Conservation (phyloP, 2,329 filamentous ascomycete species). For the Mycogone perniciosa region DNA sequence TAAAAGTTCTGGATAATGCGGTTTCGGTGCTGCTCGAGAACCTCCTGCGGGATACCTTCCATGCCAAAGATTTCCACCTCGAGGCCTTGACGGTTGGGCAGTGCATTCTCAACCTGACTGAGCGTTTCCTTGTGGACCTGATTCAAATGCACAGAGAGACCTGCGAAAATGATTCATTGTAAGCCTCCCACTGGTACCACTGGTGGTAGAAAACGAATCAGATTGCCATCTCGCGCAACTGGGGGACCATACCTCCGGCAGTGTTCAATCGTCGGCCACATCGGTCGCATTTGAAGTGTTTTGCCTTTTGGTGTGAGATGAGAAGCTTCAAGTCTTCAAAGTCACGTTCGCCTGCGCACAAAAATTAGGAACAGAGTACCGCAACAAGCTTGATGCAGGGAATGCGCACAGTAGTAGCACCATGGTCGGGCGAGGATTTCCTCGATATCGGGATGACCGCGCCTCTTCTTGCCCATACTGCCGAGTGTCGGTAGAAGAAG, state of each 20-base stretch:
- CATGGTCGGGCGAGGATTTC: slow-evolving; percentile 82
- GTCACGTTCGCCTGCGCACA: slow-evolving; percentile 68
- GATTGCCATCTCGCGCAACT: background rate
- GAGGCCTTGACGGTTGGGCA: slow-evolving; percentile 76
- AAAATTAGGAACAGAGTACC: background rate
- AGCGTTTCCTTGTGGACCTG: slow-evolving; percentile 97
- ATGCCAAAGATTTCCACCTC: slow-evolving; percentile 97
- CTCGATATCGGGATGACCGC: slow-evolving; percentile 77
- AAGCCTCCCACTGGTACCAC: background rate
- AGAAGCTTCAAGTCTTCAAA: slow-evolving; percentile 97
- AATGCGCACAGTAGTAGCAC: slow-evolving; percentile 84
- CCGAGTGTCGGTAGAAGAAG: background rate
- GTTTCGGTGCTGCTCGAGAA: slow-evolving; percentile 76
- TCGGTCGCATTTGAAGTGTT: slow-evolving; percentile 95
- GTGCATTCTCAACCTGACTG: slow-evolving; percentile 81
- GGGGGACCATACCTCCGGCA: slow-evolving; percentile 67
- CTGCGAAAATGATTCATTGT: slow-evolving; percentile 37
- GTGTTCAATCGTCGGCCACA: slow-evolving; percentile 87
- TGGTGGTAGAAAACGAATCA: background rate
- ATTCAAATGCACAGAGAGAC: slow-evolving; percentile 93
- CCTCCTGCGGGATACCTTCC: slow-evolving; percentile 88
- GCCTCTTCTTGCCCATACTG: slow-evolving; percentile 83
- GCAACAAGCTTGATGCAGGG: background rate
- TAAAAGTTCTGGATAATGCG: slow-evolving; percentile 82
- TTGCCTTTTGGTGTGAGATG: slow-evolving; percentile 96